Base-by-base conservation (phyloP, 768 basidiomycete genomes). In the Cyclocybe aegerita region DNA sequence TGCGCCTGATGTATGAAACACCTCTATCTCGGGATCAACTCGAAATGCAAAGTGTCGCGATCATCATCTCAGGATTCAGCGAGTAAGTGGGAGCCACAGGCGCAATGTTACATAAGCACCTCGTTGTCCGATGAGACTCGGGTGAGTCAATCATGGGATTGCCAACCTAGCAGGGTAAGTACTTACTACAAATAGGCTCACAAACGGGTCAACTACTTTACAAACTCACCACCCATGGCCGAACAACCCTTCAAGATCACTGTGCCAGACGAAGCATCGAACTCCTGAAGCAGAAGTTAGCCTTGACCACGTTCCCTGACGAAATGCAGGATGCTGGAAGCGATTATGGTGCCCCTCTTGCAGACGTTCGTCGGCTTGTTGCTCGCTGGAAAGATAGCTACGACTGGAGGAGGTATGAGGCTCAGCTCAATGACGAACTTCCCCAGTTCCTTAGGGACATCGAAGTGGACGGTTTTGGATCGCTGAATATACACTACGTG, bases 391-490 rank as follows among this genome's bases (percentile, higher is more conserved):
- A 66, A 54, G 60, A 70, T 40, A 76, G 72, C 0, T 83, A 75
- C 51, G 73, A 84, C 64, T 85, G 83, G 82, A 69, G 74, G 48
- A 73, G 65, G 44, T 63, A 80, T 14, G 82, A 85, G 60, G 71
- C 67, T 0, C 58, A 63, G n/a, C 64, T 85, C 53, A 84, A 85
- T 56, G 61, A 62, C 7, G 70, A 74, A 32, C 50, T 85, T 1
- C 78, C 82, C 3, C 81, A 82, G 65, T 85, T 78, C 59, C 82
- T 77, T 0, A 64, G 74, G 15, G 77, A 80, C 44, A 71, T 85
- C 32, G 63, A 67, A 2, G 74, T 84, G 1, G 73, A 77, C 7
- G 72, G 68, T 1, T 76, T 75, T 48, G 80, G 74, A 0, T 51
- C 60, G 14, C 57, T 77, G 11, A 70, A 70, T 45, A 72, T 84